Conservation (phyloP, 2,329 filamentous ascomycete species). For the Fusarium armeniacum region DNA sequence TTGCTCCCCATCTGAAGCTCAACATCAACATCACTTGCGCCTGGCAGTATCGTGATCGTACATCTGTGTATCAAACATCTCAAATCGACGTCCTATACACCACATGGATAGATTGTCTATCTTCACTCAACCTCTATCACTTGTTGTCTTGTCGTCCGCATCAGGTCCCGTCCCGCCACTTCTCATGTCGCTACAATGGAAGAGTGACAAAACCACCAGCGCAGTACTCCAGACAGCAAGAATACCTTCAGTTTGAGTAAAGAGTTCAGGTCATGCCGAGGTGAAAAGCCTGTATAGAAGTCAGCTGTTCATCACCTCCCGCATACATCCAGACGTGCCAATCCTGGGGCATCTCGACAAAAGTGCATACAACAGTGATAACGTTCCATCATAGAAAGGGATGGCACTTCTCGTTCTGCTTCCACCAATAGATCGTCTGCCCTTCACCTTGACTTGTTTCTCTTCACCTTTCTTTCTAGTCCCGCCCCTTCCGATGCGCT, state of each 20-base stretch:
- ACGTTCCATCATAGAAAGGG: neutral
- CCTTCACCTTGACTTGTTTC: neutral
- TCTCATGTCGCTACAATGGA: neutral
- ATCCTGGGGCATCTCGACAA: neutral
- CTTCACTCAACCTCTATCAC: neutral
- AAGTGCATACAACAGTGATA: neutral
- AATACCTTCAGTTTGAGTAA: neutral
- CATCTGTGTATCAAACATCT: neutral
- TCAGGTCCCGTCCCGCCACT: neutral
- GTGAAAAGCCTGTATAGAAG: neutral
- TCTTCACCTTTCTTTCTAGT: neutral
- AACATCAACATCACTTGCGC: neutral
- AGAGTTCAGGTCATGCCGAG: neutral
- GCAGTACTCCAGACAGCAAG: neutral
- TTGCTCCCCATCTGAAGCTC: neutral
- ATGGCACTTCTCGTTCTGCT: neutral
- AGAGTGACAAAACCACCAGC: neutral
- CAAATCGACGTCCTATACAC: too few species aligned
- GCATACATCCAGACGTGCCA: neutral
- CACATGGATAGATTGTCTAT: neutral
- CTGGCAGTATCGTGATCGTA: neutral
- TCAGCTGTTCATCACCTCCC: neutral
- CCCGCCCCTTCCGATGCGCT: conserved; percentile 19
- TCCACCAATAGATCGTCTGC: neutral
- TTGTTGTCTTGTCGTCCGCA: too few species aligned